Evolutionary conservation across 2,329 filamentous ascomycete genomes (phyloP), one percentile per base, ranked within the genome.

Genomic region (Chaetomium globosum): DNA sequence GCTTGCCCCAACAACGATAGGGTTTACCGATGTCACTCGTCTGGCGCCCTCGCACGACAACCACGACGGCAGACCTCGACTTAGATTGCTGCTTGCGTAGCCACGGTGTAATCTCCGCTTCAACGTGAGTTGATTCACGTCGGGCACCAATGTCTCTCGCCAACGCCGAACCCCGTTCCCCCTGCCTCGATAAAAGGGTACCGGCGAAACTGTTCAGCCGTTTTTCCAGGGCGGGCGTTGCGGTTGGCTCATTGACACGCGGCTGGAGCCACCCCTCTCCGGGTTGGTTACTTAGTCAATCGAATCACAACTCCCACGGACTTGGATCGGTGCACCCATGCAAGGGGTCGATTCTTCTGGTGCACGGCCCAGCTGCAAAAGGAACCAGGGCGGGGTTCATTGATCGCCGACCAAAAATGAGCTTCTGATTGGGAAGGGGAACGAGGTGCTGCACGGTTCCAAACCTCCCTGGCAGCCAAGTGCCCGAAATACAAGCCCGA

Each of bases 261-360:
- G 2, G 30, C 31, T 61, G 59, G 26, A 46, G 2, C 52, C 59
- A 48, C 51, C 31, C 49, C 31, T 19, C 33, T 36, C 58, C n/a
- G n/a, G 36, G 16, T n/a, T 7, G 16, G 16, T 43, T 4, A 39
- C 3, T 43, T 4, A 39, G 36, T 39, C 16, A 43, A 19, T 30
- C 13, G 31, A 4, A 13, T 10, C 7, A 12, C 51, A 4, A 39
- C 49, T 54, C 23, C 59, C 59, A 61, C n/a, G 59, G 59, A 49
- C 26, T 36, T 26, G 59, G 59, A 49, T 53, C 53, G 65, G 62
- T 67, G 46, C 26, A 52, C n/a, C 53, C 53, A 67, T 67, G 65
- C 65, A 67, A 49, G 57, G 62, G 58, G 36, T 54, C 46, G 21
- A 57, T 58, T 39, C 33, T 23, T 16, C 7, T 7, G 16, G 30